Evolutionary conservation across 768 basidiomycete genomes (phyloP).

Genomic region (Mycena rebaudengoi): DNA sequence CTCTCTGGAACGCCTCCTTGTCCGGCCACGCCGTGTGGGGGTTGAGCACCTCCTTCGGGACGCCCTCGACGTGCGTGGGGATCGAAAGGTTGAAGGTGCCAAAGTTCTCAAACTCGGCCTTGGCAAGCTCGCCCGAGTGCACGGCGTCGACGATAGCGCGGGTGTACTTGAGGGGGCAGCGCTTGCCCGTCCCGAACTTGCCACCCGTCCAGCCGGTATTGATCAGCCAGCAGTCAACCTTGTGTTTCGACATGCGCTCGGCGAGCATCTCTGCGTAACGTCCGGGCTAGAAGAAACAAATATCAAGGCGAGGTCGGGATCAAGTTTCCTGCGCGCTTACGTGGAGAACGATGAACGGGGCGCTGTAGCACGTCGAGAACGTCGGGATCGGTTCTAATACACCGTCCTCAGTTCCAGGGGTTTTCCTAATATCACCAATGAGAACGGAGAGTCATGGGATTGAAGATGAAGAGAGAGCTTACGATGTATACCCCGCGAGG

Average conservation of each 20-base stretch:
- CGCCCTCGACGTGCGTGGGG: constrained; percentile 84
- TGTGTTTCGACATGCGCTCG: constrained; percentile 87
- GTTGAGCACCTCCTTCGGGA: constrained; percentile 91
- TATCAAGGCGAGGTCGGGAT: not conserved
- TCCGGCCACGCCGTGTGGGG: constrained; percentile 88
- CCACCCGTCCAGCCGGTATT: constrained; percentile 99
- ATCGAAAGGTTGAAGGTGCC: constrained; percentile 84
- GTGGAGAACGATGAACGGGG: constrained; percentile 99
- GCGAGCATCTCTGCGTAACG: constrained; percentile 98
- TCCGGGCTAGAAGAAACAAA: constrained; percentile 63
- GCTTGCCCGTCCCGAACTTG: constrained; percentile 90
- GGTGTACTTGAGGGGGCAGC: constrained; percentile 96
- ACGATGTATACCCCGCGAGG: constrained; percentile 96
- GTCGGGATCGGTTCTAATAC: constrained; percentile 98
- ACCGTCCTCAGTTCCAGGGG: constrained; percentile 98
- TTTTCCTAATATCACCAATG: constrained; percentile 71
- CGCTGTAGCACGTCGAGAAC: constrained; percentile 98
- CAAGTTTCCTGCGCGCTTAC: constrained; percentile 50
- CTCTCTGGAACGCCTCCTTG: constrained; percentile 88
- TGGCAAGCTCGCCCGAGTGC: constrained; percentile 90
- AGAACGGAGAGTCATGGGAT: constrained; percentile 13
- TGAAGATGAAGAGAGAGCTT: constrained; percentile 39
- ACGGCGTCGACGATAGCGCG: constrained; percentile 97
- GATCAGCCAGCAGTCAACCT: constrained; percentile 97
- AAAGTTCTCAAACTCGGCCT: constrained; percentile 88